These are phyloP conservation scores for Aspergillus pseudonomiae DNA, from an alignment of 2,329 filamentous ascomycete genomes.

Conservation along the genomic window DNA sequence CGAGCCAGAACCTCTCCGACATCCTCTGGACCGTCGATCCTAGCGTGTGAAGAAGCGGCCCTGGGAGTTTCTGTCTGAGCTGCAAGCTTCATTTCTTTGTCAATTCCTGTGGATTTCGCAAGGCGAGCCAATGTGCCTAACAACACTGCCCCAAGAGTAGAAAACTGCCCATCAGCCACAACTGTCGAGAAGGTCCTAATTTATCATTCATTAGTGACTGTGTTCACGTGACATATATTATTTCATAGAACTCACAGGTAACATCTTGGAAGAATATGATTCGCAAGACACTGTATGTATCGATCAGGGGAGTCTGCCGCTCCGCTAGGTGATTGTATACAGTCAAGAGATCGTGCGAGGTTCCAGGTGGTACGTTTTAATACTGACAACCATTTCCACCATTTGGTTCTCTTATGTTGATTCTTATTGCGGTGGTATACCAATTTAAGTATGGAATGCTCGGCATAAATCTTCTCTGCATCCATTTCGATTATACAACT, in stretches of 20 bases:
- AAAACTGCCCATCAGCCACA: conserved; percentile 72
- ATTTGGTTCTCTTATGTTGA: conserved; percentile 79
- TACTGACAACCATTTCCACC: conserved; percentile 76
- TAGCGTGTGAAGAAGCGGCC: not conserved
- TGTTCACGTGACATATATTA: not conserved
- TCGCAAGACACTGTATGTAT: conserved; percentile 37
- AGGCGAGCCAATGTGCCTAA: conserved; percentile 66
- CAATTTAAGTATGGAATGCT: conserved; percentile 61
- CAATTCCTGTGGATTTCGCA: conserved; percentile 46
- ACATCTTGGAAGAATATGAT: conserved; percentile 43
- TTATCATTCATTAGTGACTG: not conserved
- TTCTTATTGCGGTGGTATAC: conserved; percentile 86
- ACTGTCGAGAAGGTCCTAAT: conserved; percentile 65
- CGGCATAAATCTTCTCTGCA: conserved; percentile 28
- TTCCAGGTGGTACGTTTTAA: conserved; percentile 68
- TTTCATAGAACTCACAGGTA: conserved; percentile 40
- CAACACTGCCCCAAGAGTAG: conserved; percentile 70
- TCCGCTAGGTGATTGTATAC: conserved; percentile 23
- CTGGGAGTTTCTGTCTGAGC: conserved; percentile 3
- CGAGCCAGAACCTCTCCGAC: conserved; percentile 31
- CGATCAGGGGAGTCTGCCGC: conserved; percentile 18
- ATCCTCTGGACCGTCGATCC: conserved; percentile 22
- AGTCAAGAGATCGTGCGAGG: conserved; percentile 53
- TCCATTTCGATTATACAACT: conserved; percentile 28
- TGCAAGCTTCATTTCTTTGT: conserved; percentile 25